Percentiles rank a stretch among this genome's conserved stretches.
Evolutionary conservation across 1,284 basidiomycete species (phyloP).

Genomic region (Trichosporon sp.): DNA sequence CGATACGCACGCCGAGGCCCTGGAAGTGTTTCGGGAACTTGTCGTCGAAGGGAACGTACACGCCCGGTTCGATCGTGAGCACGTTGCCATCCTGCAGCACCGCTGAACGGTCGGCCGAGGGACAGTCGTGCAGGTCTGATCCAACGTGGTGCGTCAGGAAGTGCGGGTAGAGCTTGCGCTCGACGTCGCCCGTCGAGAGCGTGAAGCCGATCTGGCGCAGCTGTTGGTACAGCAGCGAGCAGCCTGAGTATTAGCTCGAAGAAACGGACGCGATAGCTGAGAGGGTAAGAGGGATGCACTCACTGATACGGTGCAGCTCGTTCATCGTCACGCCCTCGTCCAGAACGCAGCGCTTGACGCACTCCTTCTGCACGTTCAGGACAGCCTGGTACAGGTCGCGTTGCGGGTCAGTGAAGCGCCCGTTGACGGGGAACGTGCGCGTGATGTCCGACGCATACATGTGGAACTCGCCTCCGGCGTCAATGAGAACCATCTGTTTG

Average conservation of each 20-base stretch:
- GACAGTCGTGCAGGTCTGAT: conserved; percentile 61
- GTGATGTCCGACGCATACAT: conserved; percentile 96
- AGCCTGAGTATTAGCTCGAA: conserved; percentile 55
- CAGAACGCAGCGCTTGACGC: conserved; percentile 60
- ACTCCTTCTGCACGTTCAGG: conserved; percentile 60
- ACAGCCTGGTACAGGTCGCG: conserved; percentile 77
- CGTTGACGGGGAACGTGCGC: conserved; percentile 84
- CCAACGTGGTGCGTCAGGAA: conserved; percentile 65
- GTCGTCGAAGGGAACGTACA: conserved; percentile 75
- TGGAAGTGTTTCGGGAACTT: conserved; percentile 83
- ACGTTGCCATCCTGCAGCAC: conserved; percentile 76
- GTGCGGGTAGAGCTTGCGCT: conserved; percentile 81
- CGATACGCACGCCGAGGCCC: conserved; percentile 84
- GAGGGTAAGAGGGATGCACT: conserved; percentile 26
- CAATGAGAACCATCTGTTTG: conserved; percentile 70
- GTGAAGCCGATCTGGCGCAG: conserved; percentile 81
- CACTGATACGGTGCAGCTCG: conserved; percentile 73
- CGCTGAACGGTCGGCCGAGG: conserved; percentile 52
- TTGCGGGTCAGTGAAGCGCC: conserved; percentile 77
- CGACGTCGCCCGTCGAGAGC: conserved; percentile 67
- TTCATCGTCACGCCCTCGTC: conserved; percentile 65
- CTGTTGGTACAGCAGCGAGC: conserved; percentile 70
- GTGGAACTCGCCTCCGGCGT: conserved; percentile 88
- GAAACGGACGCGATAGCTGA: too few species aligned
- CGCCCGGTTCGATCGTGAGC: conserved; percentile 66